Base-by-base conservation (phyloP, 106 monocot species). In the Allium cepa region DNA sequence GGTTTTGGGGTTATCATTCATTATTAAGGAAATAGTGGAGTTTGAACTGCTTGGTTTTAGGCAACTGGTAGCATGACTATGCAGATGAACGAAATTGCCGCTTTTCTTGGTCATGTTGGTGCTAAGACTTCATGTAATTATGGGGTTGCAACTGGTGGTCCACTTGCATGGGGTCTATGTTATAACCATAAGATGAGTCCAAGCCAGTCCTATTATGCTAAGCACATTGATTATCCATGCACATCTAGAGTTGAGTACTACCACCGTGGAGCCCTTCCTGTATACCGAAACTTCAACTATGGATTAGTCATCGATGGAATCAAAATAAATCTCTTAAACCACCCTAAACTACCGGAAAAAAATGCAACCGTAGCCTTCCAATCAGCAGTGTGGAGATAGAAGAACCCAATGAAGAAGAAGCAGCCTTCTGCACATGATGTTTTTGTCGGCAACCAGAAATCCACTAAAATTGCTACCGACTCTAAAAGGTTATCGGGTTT, bases 311-410 rank as follows among this genome's bases (percentile, higher is more conserved):
- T 64, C 8, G 71, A 87, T 17, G 83, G 73, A 9, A 27, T 81
- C 60, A 83, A 83, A 49, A 17, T 77, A 9, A 81, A 90, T 78
- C 75, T 91, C n/a, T 57, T 95, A 71, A 71, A 81, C 84, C 87
- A 83, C 68, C 95, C 96, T 8, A 88, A 96, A 56, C 80, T 84
- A 58, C 71, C 91, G 0, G 92, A 96, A 55, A 85, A 88, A 75
- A 97, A 97, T 60, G 88, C 96, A 1, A 92, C 96, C 10, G 15
- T 84, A n/a, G 96, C 92, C 9, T 97, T 97, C 80, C 84, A 89
- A 70, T 78, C 92, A 0, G 92, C 96, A 10, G 82, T 97, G 9
- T 89, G 84, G 83, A 69, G 78, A 73, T 97, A 91, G 96, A 92
- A 52, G 91, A 96, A 48, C 7, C 94, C 94, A 7, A 80, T 80